Percentiles rank a stretch among this genome's conserved stretches.
These are phyloP conservation scores for Papiliotrema flavescens DNA, from an alignment of 1,284 basidiomycete species.

Conservation along the genomic window DNA sequence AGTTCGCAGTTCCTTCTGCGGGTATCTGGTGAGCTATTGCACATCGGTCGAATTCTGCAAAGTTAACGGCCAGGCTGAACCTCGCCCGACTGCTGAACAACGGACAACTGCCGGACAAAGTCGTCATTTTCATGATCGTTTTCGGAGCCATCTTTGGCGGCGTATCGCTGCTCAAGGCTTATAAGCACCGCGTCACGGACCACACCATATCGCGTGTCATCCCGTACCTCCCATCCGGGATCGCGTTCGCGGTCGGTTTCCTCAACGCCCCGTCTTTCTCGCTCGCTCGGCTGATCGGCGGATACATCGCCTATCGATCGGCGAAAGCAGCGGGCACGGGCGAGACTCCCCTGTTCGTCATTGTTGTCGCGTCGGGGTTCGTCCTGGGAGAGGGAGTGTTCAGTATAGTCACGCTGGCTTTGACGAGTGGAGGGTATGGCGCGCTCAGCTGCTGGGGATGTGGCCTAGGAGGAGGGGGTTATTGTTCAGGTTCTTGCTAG, in stretches of 20 bases:
- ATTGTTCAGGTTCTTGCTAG: constrained; percentile 35
- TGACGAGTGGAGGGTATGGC: constrained; percentile 70
- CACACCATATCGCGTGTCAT: constrained; percentile 47
- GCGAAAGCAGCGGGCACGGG: constrained; percentile 49
- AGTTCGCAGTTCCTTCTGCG: constrained; percentile 90
- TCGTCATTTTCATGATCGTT: constrained; percentile 71
- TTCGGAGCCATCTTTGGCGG: constrained; percentile 70
- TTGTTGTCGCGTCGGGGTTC: constrained; percentile 90
- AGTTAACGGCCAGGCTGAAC: constrained; percentile 64
- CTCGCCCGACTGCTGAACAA: constrained; percentile 80
- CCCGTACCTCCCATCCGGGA: constrained; percentile 80
- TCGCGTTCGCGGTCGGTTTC: constrained; percentile 76
- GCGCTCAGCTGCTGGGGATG: constrained; percentile 74
- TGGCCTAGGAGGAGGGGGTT: constrained; percentile 61
- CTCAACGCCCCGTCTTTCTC: constrained; percentile 95
- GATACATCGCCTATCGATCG: constrained; percentile 70
- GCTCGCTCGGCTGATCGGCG: constrained; percentile 84
- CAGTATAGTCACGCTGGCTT: constrained; percentile 71
- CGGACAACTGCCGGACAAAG: constrained; percentile 74
- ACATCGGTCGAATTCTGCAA: not conserved
- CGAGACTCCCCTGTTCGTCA: constrained; percentile 63
- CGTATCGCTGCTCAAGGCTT: constrained; percentile 65
- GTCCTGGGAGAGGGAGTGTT: constrained; percentile 88
- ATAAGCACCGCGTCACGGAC: constrained; percentile 47
- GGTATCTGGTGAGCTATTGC: constrained; percentile 56